Evolutionary conservation across 768 basidiomycete species (phyloP).

Genomic region (Butyriboletus loyo): DNA sequence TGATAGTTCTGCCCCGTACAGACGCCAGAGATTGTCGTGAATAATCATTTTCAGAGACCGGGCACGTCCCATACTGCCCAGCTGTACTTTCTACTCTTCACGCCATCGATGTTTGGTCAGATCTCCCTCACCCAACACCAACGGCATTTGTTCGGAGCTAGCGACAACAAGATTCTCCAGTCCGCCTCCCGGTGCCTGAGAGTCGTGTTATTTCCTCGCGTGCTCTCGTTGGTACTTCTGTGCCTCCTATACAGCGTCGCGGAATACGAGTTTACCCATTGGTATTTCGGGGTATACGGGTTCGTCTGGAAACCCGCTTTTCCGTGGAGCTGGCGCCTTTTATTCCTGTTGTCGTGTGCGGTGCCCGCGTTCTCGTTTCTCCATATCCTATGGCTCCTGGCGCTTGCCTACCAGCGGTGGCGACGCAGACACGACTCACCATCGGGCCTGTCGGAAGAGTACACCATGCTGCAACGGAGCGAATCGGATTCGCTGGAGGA

Average conservation of each 20-base stretch:
- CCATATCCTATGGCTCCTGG: slow-evolving; percentile 7
- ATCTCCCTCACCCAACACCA: not conserved
- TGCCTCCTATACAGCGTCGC: slow-evolving; percentile 5
- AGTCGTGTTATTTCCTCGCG: not conserved
- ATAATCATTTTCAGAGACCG: too few relatives aligned
- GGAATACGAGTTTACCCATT: slow-evolving; percentile 6
- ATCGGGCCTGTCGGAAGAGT: not conserved
- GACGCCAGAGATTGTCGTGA: too few relatives aligned
- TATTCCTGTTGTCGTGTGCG: slow-evolving; percentile 11
- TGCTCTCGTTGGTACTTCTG: not conserved
- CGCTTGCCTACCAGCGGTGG: not conserved
- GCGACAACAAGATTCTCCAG: too few relatives aligned
- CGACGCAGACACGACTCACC: not conserved
- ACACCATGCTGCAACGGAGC: slow-evolving; percentile 7
- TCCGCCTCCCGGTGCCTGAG: not conserved
- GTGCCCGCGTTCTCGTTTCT: slow-evolving; percentile 11
- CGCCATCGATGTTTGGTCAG: too few relatives aligned
- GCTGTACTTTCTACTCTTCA: too few relatives aligned
- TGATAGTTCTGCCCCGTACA: too few relatives aligned
- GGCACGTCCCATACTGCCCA: too few relatives aligned
- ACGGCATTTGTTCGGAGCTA: too few relatives aligned
- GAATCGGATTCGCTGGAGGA: slow-evolving; percentile 6
- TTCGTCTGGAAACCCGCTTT: slow-evolving; percentile 18
- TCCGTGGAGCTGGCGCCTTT: slow-evolving; percentile 18
- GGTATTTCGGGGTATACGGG: slow-evolving; percentile 1